Conservation (phyloP, 2,329 filamentous ascomycete species). For the Colletotrichum destructivum region DNA sequence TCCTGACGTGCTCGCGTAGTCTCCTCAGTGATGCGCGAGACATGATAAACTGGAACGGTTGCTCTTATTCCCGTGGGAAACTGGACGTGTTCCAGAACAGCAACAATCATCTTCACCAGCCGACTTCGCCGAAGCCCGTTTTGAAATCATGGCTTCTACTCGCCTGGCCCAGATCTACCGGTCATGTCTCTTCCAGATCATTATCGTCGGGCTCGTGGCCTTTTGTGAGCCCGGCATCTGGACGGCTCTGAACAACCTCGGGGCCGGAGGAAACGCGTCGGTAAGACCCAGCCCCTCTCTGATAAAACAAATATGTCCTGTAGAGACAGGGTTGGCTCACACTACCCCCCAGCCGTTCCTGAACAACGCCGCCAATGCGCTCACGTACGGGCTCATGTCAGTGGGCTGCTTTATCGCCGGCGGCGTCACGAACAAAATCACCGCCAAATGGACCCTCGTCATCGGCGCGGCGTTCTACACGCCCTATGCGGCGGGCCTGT, state of each 20-base stretch:
- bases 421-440: conserved; percentile 36
- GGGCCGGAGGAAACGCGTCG: conserved; percentile 43
- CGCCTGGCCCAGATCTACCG: conserved; percentile 17
- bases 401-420: conserved; percentile 37
- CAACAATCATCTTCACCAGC: no score
- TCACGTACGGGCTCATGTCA: conserved; percentile 38
- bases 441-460: conserved; percentile 54
- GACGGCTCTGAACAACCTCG: conserved; percentile 46
- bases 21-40: not conserved
- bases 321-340: not conserved
- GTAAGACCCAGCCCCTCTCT: not conserved
- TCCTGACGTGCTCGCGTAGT: conserved; percentile 25
- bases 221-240: conserved; percentile 47
- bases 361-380: conserved; percentile 34
- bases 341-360: not conserved
- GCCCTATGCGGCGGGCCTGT: conserved; percentile 59
- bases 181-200: conserved; percentile 35
- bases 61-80: not conserved
- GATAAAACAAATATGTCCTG: no score
- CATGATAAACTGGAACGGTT: conserved; percentile 2
- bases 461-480: conserved; percentile 60
- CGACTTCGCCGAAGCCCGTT: not conserved
- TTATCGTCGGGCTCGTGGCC: conserved; percentile 38
- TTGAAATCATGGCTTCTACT: conserved; percentile 1
- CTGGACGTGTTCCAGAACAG: not conserved